Base-by-base conservation (phyloP, 2,329 filamentous ascomycete genomes). In the Seiridium unicorne region DNA sequence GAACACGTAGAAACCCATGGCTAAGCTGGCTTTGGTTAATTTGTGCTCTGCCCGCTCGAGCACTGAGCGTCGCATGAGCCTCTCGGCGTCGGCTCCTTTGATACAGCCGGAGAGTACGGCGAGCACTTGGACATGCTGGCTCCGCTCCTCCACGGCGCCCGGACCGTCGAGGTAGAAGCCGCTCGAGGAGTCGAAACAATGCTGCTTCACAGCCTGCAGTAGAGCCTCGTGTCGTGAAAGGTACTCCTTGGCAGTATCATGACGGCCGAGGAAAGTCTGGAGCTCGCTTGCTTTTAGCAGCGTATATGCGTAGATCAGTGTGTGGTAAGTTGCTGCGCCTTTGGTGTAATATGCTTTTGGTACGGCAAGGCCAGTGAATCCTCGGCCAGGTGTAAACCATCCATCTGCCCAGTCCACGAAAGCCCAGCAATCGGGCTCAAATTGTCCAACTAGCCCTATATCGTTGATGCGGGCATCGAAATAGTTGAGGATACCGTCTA, bases 341-440 rank as follows among this genome's bases (percentile, higher is more conserved):
- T 44, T 60, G 11, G 42, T 31, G 60, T 60, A 63, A 38, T 63
- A 63, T 13, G 60, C 57, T 31, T 56, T 58, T 7, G 62, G 60
- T 9, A 62, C 55, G 3, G 58, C 58, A 9, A 60, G 38, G 6
- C 58, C 58, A 13, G 42, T 44, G 32, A 60, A 56, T 2, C 51
- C 51, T n/a, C 35, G 11, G 3, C 2, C 51, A 36, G 26, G 69
- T 63, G 55, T 64, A 32, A 47, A 57, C 72, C 72, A 74, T 2
- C 66, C 70, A 4, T 67, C 65, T 5, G 71, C 72, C 72, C 72
- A 74, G 60, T 74, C 72, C 13, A 73, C 71, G 26, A 72, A 74
- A 34, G 72, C 69, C 72, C 72, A 74, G 1, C 66, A 64, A 8
- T 69, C 64, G 1, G 64, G 57, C 0, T 69, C 66, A 0, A 72